phyloP scores from a whole-genome alignment of 1,284 basidiomycete species.

The Trametes versicolor region DNA sequence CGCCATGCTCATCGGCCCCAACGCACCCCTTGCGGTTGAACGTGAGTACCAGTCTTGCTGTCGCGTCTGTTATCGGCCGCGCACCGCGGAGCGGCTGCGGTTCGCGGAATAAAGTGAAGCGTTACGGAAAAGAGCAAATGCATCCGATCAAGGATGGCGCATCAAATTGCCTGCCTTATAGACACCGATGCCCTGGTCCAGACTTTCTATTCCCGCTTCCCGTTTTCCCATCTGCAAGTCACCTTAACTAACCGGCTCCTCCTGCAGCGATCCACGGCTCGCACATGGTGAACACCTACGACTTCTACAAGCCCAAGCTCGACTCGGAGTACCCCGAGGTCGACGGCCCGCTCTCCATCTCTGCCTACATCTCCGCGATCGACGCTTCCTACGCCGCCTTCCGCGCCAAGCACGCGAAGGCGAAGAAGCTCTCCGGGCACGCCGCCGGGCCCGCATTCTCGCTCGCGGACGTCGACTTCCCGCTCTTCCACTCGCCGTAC shows the following conservation, averaged over 20 bases:
- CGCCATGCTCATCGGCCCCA: constrained; percentile 95
- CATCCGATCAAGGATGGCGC: not conserved
- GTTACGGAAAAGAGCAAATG: constrained; percentile 3
- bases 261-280: constrained; percentile 92
- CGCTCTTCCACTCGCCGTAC: constrained; percentile 95
- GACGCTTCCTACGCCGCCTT: constrained; percentile 91
- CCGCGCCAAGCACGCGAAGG: constrained; percentile 84
- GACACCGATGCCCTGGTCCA: constrained; percentile 7
- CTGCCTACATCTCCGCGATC: constrained; percentile 94
- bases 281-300: constrained; percentile 98
- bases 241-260: constrained; percentile 22
- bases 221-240: constrained; percentile 2
- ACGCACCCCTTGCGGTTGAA: constrained; percentile 95
- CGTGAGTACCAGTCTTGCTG: constrained; percentile 68
- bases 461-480: constrained; percentile 87
- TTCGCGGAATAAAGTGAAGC: constrained; percentile 11
- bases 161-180: constrained; percentile 1
- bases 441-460: constrained; percentile 62
- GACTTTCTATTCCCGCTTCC: constrained; percentile 10
- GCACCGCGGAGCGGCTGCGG: constrained; percentile 1
- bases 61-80: constrained; percentile 17
- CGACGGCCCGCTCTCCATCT: constrained; percentile 96
- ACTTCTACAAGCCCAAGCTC: constrained; percentile 97
- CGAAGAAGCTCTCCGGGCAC: constrained; percentile 59
- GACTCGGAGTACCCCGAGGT: constrained; percentile 96